These are phyloP conservation scores for Fusarium multiceps DNA, from an alignment of 2,329 filamentous ascomycete genomes.

Conservation along the genomic window DNA sequence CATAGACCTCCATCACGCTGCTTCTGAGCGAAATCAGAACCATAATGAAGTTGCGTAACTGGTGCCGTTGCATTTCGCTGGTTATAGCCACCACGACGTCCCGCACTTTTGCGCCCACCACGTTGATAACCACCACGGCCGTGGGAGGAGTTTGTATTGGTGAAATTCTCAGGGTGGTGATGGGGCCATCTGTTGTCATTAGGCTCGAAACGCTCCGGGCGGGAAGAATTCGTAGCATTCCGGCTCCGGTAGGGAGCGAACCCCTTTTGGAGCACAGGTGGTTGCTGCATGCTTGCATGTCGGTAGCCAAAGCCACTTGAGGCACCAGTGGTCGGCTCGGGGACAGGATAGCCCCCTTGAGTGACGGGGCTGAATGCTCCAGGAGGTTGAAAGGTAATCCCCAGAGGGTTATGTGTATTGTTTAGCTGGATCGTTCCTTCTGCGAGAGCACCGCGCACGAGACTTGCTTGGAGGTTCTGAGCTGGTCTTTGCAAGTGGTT, in stretches of 20 bases:
- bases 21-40: conserved; percentile 16
- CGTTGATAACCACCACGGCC: conserved; percentile 29
- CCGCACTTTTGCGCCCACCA: conserved; percentile 18
- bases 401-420: conserved; percentile 1
- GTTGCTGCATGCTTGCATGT: conserved; percentile 9
- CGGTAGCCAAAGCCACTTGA: conserved; percentile 13
- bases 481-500: not conserved
- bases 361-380: not conserved
- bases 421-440: conserved; percentile 1
- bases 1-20: conserved; percentile 28
- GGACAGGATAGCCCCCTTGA: not conserved
- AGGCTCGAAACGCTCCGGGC: conserved; percentile 12
- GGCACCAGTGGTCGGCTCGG: conserved; percentile 4
- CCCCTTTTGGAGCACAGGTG: conserved; percentile 8
- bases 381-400: conserved; percentile 9
- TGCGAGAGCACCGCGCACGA: not conserved
- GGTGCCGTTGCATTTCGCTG: conserved; percentile 40
- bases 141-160: not conserved
- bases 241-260: conserved; percentile 1
- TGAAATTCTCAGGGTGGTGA: conserved; percentile 22
- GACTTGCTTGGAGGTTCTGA: not conserved
- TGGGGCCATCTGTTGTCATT: conserved; percentile 27
- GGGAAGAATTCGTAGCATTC: conserved; percentile 18
- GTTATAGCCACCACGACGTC: conserved; percentile 33
- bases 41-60: conserved; percentile 9